Base-by-base conservation (phyloP, 2,329 filamentous ascomycete species). In the Aspergillus melleus region DNA sequence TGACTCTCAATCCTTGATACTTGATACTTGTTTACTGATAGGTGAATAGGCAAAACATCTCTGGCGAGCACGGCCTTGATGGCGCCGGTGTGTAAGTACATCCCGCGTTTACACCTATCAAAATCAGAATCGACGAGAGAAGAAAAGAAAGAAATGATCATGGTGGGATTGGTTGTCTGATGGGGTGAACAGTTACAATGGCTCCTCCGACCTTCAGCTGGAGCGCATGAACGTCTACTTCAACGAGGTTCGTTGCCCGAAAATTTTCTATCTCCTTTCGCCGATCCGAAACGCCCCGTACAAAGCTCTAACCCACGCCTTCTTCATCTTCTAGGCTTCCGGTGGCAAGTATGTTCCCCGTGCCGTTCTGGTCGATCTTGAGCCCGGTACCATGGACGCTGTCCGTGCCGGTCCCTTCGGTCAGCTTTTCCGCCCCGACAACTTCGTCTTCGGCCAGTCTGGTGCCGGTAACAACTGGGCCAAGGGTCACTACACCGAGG, bases 391-490 rank as follows among this genome's bases (percentile, higher is more conserved):
- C 83, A 99, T 98, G 94, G 95, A 99, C 75, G 95, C 95, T 72
- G 94, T 99, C 84, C 94, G 94, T 80, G 91, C 94, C 73, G 94
- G 95, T 81, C 95, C 95, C 70, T 98, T 98, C 80, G 95, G 95
- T 73, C 91, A 97, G 85, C 92, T 99, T 72, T 98, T 99, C 92
- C 93, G 95, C 69, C 95, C 95, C 79, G 95, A 99, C 86, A 99
- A 98, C 90, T 98, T 98, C 83, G 92, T 98, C 78, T 98, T 98
- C 81, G 95, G 95, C 74, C 95, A 98, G 86, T 98, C 95, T 74
- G 94, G 95, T 87, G 95, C 95, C 80, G 95, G 95, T 84, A 99
- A 99, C 92, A 98, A 98, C 89, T 99, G 95, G 95, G 95, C 95
- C 82, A 99, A 98, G 90, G 95, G 95, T 84, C 95, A 99, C 81